Conservation (phyloP, 163 green algal genomes). For the Trebouxia gelatinosa region DNA sequence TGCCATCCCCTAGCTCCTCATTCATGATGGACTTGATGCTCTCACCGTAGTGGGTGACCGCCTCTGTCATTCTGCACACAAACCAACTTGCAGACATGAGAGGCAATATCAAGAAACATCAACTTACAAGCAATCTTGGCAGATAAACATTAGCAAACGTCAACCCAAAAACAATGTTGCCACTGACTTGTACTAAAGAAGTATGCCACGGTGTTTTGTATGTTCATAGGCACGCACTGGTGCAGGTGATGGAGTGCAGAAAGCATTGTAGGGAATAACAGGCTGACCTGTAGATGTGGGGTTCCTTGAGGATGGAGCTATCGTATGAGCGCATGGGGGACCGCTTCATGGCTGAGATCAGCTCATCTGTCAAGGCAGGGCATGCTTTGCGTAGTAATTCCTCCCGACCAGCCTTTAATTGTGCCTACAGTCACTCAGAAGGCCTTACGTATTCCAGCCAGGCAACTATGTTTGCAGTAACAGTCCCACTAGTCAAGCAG, state of each 20-base stretch:
- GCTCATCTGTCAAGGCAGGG: slow-evolving; percentile 48
- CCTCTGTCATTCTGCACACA: slow-evolving; percentile 36
- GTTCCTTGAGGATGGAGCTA: slow-evolving; percentile 56
- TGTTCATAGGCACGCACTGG: too few relatives aligned
- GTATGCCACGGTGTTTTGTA: too few relatives aligned
- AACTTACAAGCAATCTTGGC: too few relatives aligned
- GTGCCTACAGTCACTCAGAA: slow-evolving; percentile 38
- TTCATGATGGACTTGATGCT: slow-evolving; percentile 50
- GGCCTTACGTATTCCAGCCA: not conserved
- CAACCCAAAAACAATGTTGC: too few relatives aligned
- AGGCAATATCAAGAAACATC: too few relatives aligned
- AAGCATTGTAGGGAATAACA: too few relatives aligned
- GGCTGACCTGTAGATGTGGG: slow-evolving; percentile 49
- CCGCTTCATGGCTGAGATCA: slow-evolving; percentile 53
- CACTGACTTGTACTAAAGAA: too few relatives aligned
- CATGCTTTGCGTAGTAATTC: slow-evolving; percentile 43
- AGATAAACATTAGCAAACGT: too few relatives aligned
- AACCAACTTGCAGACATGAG: too few relatives aligned
- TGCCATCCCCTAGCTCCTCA: slow-evolving; percentile 47
- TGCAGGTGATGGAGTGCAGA: too few relatives aligned
- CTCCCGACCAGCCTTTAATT: slow-evolving; percentile 48
- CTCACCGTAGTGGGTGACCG: slow-evolving; percentile 55
- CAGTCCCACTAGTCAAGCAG: too few relatives aligned
- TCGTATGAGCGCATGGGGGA: slow-evolving; percentile 50
- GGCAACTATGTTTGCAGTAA: too few relatives aligned